A percentile compares a stretch with the other conserved stretches of the same genome.
Evolutionary conservation across 2,329 filamentous ascomycete species (phyloP).

Genomic region (Stagonosporopsis tanaceti): DNA sequence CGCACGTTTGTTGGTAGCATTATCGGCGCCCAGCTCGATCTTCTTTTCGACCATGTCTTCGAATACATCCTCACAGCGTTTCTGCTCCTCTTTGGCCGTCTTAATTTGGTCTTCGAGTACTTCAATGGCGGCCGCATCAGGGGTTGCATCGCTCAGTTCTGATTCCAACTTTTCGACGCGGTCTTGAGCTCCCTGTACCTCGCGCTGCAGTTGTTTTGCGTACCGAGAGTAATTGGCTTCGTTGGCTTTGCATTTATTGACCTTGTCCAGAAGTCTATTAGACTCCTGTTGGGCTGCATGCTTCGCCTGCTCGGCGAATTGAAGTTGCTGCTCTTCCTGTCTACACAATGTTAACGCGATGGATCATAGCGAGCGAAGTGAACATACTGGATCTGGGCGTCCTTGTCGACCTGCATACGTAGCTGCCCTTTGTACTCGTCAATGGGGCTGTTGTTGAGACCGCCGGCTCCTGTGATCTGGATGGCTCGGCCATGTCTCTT

Average conservation of each 20-base stretch:
- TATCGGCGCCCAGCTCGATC: slow-evolving; percentile 52
- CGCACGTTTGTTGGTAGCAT: slow-evolving; percentile 37
- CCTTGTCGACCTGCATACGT: slow-evolving; percentile 82
- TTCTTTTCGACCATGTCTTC: slow-evolving; percentile 59
- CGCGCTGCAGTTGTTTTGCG: slow-evolving; percentile 60
- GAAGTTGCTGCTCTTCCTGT: slow-evolving; percentile 57
- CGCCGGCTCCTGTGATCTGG: slow-evolving; percentile 50
- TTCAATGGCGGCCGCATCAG: slow-evolving; percentile 66
- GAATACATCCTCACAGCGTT: slow-evolving; percentile 51
- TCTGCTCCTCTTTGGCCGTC: slow-evolving; percentile 60
- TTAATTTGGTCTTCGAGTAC: slow-evolving; percentile 59
- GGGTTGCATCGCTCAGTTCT: slow-evolving; percentile 64
- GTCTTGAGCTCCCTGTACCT: slow-evolving; percentile 68
- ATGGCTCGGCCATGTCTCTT: slow-evolving; percentile 67
- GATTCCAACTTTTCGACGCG: slow-evolving; percentile 72
- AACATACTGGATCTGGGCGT: slow-evolving; percentile 66
- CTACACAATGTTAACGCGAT: slow-evolving; percentile 24
- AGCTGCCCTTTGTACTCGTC: slow-evolving; percentile 62
- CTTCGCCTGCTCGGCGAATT: slow-evolving; percentile 59
- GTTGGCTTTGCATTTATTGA: slow-evolving; percentile 59
- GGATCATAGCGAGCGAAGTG: not conserved
- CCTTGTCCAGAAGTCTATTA: slow-evolving; percentile 50
- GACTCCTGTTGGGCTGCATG: slow-evolving; percentile 31
- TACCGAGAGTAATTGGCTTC: slow-evolving; percentile 60
- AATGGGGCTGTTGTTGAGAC: slow-evolving; percentile 61